Evolutionary conservation across 257 asterid species (phyloP).

Genomic region (Voacanga thouarsii): DNA sequence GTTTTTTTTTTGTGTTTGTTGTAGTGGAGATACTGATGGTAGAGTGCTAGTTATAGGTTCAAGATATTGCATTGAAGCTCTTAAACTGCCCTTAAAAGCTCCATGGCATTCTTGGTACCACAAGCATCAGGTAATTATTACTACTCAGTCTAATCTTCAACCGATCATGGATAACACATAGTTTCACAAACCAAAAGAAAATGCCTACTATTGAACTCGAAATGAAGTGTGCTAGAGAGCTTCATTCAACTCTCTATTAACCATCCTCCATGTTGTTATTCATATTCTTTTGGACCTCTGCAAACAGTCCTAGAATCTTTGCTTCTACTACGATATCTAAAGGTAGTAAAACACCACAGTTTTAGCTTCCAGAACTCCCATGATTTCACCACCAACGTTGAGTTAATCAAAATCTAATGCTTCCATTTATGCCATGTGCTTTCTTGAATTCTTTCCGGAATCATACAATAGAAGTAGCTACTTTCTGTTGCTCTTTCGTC

Average conservation of each 20-base stretch:
- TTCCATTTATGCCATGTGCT: not conserved
- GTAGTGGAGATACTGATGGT: no score
- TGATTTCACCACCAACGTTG: no score
- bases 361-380: not conserved
- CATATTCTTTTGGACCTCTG: not conserved
- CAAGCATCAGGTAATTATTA: constrained; percentile 54
- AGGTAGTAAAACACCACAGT: not conserved
- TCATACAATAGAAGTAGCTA: not conserved
- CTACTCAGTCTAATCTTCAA: not conserved
- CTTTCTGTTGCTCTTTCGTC: not conserved
- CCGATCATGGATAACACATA: not conserved
- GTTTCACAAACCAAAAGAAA: no score
- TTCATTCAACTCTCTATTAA: not conserved
- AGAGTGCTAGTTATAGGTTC: no score
- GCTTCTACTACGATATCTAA: not conserved
- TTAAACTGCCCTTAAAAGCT: no score
- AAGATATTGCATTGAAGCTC: no score
- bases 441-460: not conserved
- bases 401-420: not conserved
- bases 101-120: constrained; percentile 53
- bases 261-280: not conserved
- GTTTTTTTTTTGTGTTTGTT: no score
- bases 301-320: not conserved
- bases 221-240: not conserved
- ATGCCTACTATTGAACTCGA: not conserved